Evolutionary conservation across 305 asterid species (phyloP), one percentile per base, ranked within the genome.

Genomic region (Rubia peregrina): DNA sequence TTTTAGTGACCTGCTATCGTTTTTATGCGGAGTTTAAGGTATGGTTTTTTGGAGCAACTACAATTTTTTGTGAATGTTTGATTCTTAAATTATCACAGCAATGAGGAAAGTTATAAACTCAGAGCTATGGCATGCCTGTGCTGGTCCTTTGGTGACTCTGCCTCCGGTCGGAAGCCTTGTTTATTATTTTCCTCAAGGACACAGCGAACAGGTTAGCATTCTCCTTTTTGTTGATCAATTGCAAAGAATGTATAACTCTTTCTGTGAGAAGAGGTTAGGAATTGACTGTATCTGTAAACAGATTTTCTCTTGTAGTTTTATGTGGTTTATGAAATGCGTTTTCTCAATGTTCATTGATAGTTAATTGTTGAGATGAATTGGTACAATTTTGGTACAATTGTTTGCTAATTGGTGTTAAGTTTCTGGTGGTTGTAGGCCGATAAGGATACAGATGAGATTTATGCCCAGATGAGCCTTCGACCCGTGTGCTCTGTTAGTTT

Each of bases 121-220:
- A 0, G 98, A 92, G 95, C 69, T 92, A 40, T 92, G 96, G 96
- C 96, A 92, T 77, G 96, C 98, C 22, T 92, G 98, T 81, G 98
- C 96, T 78, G 98, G 98, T 43, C 98, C 96, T 56, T 77, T 92
- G 78, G 98, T 88, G 69, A 85, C 89, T 41, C 80, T 90, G 87
- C 98, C 98, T 80, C 98, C 88, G 73, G 88, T 92, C 64, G 98
- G 98, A 74, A 88, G 92, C 83, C 96, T 92, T 46, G 96, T 92
- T n/a, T 88, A 88, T 75, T 92, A 92, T 84, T 92, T 88, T 72
- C 96, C 98, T 38, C 98, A 92, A 78, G 98, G 96, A n/a, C 96
- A 92, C 65, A 92, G 98, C 61, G 98, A 92, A 76, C 98, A 92
- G 95, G 98, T 88, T 59, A 33, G 82, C 66, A 64, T 74, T 68